phyloP scores from a whole-genome alignment of 352 stramenopile genomes.

The Thalassiosira hispida region DNA sequence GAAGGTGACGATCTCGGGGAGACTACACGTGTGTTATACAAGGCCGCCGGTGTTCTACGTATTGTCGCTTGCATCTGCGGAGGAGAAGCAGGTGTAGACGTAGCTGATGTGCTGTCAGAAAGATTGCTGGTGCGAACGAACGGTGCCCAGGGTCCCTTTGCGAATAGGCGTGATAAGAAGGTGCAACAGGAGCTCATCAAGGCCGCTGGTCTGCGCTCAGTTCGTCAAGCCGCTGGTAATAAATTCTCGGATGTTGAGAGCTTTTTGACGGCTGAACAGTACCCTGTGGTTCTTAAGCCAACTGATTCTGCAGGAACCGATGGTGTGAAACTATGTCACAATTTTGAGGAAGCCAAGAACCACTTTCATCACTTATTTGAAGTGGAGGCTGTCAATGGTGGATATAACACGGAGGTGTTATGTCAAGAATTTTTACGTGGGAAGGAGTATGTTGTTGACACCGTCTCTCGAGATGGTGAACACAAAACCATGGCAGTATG shows the following conservation, averaged over 20 bases:
- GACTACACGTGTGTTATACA: conserved; percentile 66
- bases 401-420: conserved; percentile 87
- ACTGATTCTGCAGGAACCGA: conserved; percentile 93
- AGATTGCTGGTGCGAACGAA: conserved; percentile 89
- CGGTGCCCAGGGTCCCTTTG: conserved; percentile 75
- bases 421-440: conserved; percentile 94
- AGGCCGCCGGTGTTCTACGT: conserved; percentile 65
- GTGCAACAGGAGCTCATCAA: conserved; percentile 85
- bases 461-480: conserved; percentile 90
- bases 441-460: conserved; percentile 94
- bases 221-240: conserved; percentile 86
- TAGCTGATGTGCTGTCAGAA: conserved; percentile 91
- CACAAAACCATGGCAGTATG: conserved; percentile 93
- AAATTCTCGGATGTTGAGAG: conserved; percentile 85
- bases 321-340: conserved; percentile 92
- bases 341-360: conserved; percentile 90
- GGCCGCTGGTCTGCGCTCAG: conserved; percentile 86
- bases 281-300: conserved; percentile 92
- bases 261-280: conserved; percentile 85
- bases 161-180: conserved; percentile 78
- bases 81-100: conserved; percentile 92
- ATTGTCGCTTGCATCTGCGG: conserved; percentile 90
- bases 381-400: conserved; percentile 72
- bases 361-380: conserved; percentile 79
- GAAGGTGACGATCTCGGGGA: conserved; percentile 62